phyloP scores from a whole-genome alignment of 495 filamentous ascomycete genomes.

The Daldinia caldariorum region DNA sequence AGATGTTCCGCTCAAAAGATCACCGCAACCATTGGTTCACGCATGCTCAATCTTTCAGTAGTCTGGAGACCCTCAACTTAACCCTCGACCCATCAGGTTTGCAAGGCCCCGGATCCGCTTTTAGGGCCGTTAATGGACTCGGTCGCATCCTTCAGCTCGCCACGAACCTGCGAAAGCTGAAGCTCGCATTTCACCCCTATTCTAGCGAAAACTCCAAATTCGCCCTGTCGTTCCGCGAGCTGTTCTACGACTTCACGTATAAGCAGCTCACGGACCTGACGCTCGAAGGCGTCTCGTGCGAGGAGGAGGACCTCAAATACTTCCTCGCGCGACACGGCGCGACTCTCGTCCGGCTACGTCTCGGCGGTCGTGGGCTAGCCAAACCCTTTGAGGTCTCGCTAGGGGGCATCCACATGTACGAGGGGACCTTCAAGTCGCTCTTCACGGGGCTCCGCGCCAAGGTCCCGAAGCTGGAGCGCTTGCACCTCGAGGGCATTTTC shows the following conservation, averaged over 20 bases:
- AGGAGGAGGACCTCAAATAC: slow-evolving; percentile 56
- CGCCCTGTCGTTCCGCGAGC: slow-evolving; percentile 51
- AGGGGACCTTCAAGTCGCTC: slow-evolving; percentile 55
- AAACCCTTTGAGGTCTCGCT: slow-evolving; percentile 52
- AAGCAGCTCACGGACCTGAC: slow-evolving; percentile 54
- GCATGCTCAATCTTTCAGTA: slow-evolving; percentile 54
- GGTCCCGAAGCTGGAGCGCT: slow-evolving; percentile 50
- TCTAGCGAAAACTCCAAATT: slow-evolving; percentile 55
- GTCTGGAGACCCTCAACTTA: slow-evolving; percentile 52
- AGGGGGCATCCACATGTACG: slow-evolving; percentile 58
- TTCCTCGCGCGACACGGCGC: slow-evolving; percentile 55
- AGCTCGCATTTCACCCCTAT: slow-evolving; percentile 57
- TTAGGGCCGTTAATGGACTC: slow-evolving; percentile 56
- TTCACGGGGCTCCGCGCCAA: slow-evolving; percentile 52
- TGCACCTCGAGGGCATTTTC: slow-evolving; percentile 59
- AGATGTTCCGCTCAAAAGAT: slow-evolving; percentile 51
- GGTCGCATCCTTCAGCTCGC: slow-evolving; percentile 56
- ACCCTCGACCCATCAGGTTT: slow-evolving; percentile 52
- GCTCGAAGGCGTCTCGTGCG: slow-evolving; percentile 56
- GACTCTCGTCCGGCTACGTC: slow-evolving; percentile 54
- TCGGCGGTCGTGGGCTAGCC: slow-evolving; percentile 57
- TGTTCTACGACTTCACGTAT: slow-evolving; percentile 54
- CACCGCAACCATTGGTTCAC: slow-evolving; percentile 57
- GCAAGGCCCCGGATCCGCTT: slow-evolving; percentile 49
- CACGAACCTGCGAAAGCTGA: slow-evolving; percentile 50